Base-by-base conservation (phyloP, 257 asterid species). In the Gentiana dahurica region DNA sequence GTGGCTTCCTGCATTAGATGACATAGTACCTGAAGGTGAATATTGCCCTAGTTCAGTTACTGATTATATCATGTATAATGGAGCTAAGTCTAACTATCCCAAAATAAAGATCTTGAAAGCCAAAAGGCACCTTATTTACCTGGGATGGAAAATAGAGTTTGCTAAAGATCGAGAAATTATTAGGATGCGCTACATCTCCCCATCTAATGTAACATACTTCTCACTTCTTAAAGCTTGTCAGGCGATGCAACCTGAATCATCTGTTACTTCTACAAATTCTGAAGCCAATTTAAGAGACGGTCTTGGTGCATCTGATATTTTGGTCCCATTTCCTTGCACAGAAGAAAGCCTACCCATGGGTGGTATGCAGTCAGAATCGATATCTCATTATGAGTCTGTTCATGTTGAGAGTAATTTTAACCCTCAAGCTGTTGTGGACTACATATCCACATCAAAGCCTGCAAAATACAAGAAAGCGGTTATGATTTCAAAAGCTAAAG, bases 131-230 rank as follows among this genome's bases (percentile, higher is more conserved):
- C 80, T 91, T 8, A 63, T 72, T 56, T 37, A 63, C 73, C 53
- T 73, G 71, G 90, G 84, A 53, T 91, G 98, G 98, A 71, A 69
- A 57, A 65, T 83, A 38, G 79, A 74, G 48, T 68, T 8, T 61
- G 24, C 38, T 7, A 35, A 12, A 34, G 72, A 62, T 46, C 32
- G 38, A 4, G 12, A 2, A 3, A n/a, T 2, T 8, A 33, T 8
- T 10, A 77, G 72, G 46, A 15, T 64, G 36, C 79, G 83, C 35
- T 85, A 78, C 36, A 3, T 56, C 59, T 71, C 93, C 37, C 95
- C 97, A n/a, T 49, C 63, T 1, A 79, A 81, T 53, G 46, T 58
- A 39, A 0, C 45, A 13, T 80, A 53, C 55, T 15, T 54, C 61
- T 83, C 95, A 12, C 46, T 85, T 61, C 55, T 39, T 46, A 11